Conservation (phyloP, 78 protist species). For the Capsaspora owczarzaki region DNA sequence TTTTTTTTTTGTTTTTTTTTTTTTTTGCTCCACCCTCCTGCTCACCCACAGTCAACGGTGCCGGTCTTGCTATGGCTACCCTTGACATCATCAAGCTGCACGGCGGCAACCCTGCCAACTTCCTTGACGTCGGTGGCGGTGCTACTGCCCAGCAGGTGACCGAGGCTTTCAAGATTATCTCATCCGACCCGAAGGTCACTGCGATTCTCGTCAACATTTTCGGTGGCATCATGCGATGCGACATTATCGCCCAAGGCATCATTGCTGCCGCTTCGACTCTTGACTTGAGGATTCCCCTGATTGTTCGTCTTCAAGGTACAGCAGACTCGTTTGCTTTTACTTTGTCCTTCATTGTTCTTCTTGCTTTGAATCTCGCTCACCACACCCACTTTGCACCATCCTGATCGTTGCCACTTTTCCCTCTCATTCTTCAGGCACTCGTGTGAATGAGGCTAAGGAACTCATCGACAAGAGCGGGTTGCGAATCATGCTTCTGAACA, state of each 20-base stretch:
- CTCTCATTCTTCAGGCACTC: constrained; percentile 60
- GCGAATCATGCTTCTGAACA: constrained; percentile 48
- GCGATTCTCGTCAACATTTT: constrained; percentile 88
- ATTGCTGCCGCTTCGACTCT: constrained; percentile 66
- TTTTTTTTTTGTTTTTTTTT: not conserved
- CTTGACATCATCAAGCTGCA: constrained; percentile 85
- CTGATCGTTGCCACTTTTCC: not conserved
- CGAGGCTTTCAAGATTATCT: constrained; percentile 86
- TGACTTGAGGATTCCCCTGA: constrained; percentile 50
- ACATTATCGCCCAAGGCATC: constrained; percentile 80
- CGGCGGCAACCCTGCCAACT: constrained; percentile 97
- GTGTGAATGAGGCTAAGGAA: constrained; percentile 55
- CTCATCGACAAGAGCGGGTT: constrained; percentile 63
- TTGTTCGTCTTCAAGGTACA: constrained; percentile 81
- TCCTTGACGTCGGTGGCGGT: constrained; percentile 96
- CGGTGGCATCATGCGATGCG: constrained; percentile 91
- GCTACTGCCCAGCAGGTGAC: constrained; percentile 76
- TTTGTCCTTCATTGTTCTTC: not conserved
- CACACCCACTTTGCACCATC: not conserved
- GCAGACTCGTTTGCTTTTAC: not conserved
- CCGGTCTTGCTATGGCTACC: constrained; percentile 99
- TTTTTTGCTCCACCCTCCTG: not conserved
- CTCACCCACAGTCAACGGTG: constrained; percentile 86
- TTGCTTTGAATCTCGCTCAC: not conserved
- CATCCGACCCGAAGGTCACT: constrained; percentile 54